Percentiles rank a stretch among this genome's conserved stretches.
Evolutionary conservation across 768 basidiomycete species (phyloP).

Genomic region (Sporobolomyces phaffii): DNA sequence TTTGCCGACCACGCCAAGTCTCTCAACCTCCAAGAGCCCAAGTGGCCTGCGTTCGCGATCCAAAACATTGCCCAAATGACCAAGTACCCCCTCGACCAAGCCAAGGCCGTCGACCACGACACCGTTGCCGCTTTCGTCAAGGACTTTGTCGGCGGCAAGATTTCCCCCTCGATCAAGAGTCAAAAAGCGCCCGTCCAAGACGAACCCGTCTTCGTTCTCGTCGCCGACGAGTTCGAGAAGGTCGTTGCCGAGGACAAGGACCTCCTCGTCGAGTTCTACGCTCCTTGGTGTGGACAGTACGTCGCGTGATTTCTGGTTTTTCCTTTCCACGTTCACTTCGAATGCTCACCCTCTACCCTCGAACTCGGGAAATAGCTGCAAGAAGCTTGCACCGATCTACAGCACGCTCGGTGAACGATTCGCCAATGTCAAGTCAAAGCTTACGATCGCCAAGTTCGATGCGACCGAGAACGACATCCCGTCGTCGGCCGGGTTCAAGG

Average conservation of each 20-base stretch:
- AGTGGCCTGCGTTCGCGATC: constrained; percentile 91
- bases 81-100: constrained; percentile 75
- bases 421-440: constrained; percentile 49
- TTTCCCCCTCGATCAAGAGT: constrained; percentile 81
- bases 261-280: constrained; percentile 94
- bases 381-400: constrained; percentile 91
- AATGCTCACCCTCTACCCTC: no score
- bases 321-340: no score
- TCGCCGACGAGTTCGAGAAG: constrained; percentile 82
- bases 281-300: constrained; percentile 68
- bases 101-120: constrained; percentile 57
- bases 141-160: constrained; percentile 63
- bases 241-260: constrained; percentile 87
- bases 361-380: constrained; percentile 60
- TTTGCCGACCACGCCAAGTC: constrained; percentile 94
- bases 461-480: constrained; percentile 95
- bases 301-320: constrained; percentile 3
- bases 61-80: constrained; percentile 76
- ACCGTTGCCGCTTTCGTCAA: constrained; percentile 59
- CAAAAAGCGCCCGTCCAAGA: constrained; percentile 79
- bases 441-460: constrained; percentile 74
- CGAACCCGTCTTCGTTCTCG: constrained; percentile 73
- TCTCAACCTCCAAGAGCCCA: constrained; percentile 73
- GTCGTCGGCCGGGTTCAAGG: constrained; percentile 73
- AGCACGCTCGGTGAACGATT: constrained; percentile 83